Conservation (phyloP, 371 early-diverging fungal species). For the Lichtheimia ornata region DNA sequence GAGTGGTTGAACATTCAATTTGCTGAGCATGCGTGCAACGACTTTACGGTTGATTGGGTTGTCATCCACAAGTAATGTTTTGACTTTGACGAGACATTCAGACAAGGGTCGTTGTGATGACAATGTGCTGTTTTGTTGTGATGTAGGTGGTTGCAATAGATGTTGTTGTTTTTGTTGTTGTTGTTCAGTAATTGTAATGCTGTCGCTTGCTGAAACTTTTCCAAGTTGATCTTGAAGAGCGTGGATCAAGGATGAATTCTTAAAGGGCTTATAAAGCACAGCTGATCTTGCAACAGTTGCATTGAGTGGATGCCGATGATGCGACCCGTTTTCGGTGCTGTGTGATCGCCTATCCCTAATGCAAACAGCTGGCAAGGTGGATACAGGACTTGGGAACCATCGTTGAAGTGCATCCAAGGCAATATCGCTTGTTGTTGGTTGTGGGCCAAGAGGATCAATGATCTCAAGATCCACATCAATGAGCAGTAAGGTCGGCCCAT, state of each 20-base stretch:
- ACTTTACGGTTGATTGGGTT: conserved; percentile 58
- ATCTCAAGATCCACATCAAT: conserved; percentile 15
- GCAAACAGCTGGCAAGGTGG: too few species aligned
- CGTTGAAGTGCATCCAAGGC: conserved; percentile 9
- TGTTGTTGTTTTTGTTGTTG: conserved; percentile 1
- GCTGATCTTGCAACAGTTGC: too few species aligned
- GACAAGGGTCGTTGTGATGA: not conserved
- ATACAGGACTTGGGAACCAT: conserved; percentile 2
- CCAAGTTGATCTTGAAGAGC: not conserved
- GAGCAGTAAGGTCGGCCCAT: conserved; percentile 2
- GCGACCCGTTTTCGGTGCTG: not conserved
- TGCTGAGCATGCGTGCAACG: conserved; percentile 40
- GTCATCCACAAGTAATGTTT: conserved; percentile 53
- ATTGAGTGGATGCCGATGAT: too few species aligned
- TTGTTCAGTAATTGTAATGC: not conserved
- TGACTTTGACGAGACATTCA: not conserved
- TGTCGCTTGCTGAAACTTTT: too few species aligned
- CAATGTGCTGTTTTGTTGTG: too few species aligned
- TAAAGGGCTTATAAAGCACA: conserved; percentile 15
- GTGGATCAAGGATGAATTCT: conserved; percentile 14
- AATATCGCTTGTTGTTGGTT: conserved; percentile 11
- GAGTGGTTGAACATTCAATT: conserved; percentile 16
- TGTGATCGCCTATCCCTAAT: not conserved
- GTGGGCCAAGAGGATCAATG: conserved; percentile 9
- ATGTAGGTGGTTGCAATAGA: not conserved